Evolutionary conservation across 192 early-diverging fungal species (phyloP).

Genomic region (Coemansia erecta): DNA sequence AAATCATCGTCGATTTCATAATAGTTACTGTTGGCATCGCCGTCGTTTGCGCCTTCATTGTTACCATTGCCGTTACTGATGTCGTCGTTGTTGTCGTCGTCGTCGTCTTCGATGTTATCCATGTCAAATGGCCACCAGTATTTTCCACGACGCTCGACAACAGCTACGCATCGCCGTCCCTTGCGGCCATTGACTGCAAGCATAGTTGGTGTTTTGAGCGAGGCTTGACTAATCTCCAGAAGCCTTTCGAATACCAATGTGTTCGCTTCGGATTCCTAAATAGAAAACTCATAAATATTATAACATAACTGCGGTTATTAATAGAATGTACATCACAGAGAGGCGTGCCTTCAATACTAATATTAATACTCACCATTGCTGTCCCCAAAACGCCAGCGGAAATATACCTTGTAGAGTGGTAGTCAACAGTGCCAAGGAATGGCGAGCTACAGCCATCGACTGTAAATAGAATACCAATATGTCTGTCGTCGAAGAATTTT

Average conservation of each 20-base stretch:
- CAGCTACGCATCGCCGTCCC: conserved; percentile 39
- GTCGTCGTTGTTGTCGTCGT: conserved; percentile 14
- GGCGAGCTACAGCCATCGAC: conserved; percentile 23
- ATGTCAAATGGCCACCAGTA: conserved; percentile 51
- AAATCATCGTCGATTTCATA: too few species aligned
- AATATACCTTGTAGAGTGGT: conserved; percentile 6
- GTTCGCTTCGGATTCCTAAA: neutral
- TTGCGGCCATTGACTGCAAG: conserved; percentile 27
- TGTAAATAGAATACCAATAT: conserved; percentile 29
- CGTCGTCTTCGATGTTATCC: conserved; percentile 24
- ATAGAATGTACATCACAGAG: neutral
- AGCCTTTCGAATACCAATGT: conserved; percentile 23
- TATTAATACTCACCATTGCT: neutral
- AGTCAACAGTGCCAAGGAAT: conserved; percentile 27
- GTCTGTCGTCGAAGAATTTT: conserved; percentile 34
- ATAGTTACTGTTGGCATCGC: too few species aligned
- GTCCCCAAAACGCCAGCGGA: too few species aligned
- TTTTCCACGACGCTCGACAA: conserved; percentile 32
- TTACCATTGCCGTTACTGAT: too few species aligned
- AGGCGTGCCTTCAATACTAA: too few species aligned
- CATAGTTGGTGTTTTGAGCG: conserved; percentile 6
- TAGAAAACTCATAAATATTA: neutral
- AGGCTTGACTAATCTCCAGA: conserved; percentile 15
- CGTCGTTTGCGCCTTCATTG: too few species aligned
- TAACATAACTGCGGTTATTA: neutral